Evolutionary conservation across 371 early-diverging fungal genomes (phyloP).

Genomic region (Capniomyces stellatus): DNA sequence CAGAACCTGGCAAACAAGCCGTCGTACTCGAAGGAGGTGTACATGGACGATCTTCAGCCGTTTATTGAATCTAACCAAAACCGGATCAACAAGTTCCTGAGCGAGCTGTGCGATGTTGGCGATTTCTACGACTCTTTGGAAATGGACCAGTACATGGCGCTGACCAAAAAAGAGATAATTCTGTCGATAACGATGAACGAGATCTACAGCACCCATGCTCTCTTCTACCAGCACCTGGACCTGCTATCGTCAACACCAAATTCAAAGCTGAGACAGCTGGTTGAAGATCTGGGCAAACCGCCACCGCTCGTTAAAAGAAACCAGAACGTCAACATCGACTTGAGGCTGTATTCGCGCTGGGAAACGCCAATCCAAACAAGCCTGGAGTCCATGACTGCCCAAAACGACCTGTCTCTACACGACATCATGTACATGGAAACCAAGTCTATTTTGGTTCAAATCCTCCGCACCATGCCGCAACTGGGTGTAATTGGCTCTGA

Average conservation of each 20-base stretch:
- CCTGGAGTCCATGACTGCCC: slow-evolving; percentile 43
- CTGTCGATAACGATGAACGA: slow-evolving; percentile 82
- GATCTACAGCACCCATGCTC: slow-evolving; percentile 74
- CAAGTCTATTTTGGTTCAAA: slow-evolving; percentile 79
- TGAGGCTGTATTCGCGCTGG: slow-evolving; percentile 80
- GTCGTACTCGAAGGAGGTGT: slow-evolving; percentile 72
- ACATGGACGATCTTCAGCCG: slow-evolving; percentile 73
- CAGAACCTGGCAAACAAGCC: slow-evolving; percentile 89
- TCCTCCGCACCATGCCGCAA: slow-evolving; percentile 66
- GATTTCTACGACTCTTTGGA: slow-evolving; percentile 89
- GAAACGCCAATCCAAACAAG: slow-evolving; percentile 71
- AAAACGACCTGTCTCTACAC: slow-evolving; percentile 71
- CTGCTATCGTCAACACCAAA: slow-evolving; percentile 58
- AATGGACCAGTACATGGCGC: slow-evolving; percentile 92
- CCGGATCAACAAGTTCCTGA: slow-evolving; percentile 68
- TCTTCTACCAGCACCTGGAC: slow-evolving; percentile 65
- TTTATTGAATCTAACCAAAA: slow-evolving; percentile 77
- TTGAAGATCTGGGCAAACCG: slow-evolving; percentile 59
- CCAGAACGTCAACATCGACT: slow-evolving; percentile 63
- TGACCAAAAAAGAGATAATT: slow-evolving; percentile 76
- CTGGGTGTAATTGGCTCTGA: slow-evolving; percentile 19
- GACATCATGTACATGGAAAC: slow-evolving; percentile 91
- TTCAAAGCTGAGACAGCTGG: slow-evolving; percentile 53
- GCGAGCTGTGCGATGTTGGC: slow-evolving; percentile 80
- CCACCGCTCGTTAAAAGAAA: slow-evolving; percentile 64